A percentile compares a stretch with the other conserved stretches of the same genome.
phyloP scores from a whole-genome alignment of 2,329 filamentous ascomycete species.

The Scytalidium sp. region DNA sequence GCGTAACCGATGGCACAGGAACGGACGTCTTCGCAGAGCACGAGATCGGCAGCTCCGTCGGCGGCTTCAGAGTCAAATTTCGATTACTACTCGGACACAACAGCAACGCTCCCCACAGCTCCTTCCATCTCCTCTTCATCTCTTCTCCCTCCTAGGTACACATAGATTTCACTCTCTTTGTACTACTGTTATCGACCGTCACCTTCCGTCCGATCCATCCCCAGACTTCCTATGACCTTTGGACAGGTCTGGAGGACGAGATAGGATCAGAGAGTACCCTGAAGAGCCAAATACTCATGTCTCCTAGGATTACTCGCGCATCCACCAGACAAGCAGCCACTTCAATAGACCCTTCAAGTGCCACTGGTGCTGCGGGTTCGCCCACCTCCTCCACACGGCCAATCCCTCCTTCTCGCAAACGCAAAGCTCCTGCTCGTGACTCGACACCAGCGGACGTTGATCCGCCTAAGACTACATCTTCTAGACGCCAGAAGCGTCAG shows the following conservation, averaged over 20 bases:
- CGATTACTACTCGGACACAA: slow-evolving; percentile 3
- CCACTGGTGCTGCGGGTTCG: slow-evolving; percentile 32
- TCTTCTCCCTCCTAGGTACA: slow-evolving; percentile 6
- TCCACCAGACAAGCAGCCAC: slow-evolving; percentile 84
- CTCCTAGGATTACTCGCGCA: slow-evolving; percentile 93
- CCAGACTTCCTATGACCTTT: slow-evolving; percentile 5
- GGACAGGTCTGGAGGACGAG: slow-evolving; percentile 9
- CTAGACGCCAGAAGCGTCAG: slow-evolving; percentile 68
- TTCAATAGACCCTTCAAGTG: slow-evolving; percentile 29
- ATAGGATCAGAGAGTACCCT: slow-evolving; percentile 6
- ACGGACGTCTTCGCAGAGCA: slow-evolving; percentile 10
- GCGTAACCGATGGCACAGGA: slow-evolving; percentile 14
- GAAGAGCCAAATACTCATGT: slow-evolving; percentile 67
- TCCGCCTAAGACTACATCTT: slow-evolving; percentile 34
- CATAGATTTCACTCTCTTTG: slow-evolving; percentile 5
- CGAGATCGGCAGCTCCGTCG: slow-evolving; percentile 11
- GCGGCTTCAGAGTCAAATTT: background rate
- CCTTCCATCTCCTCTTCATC: slow-evolving; percentile 5
- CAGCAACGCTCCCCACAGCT: slow-evolving; percentile 3
- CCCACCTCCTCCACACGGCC: slow-evolving; percentile 38
- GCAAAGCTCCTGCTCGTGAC: slow-evolving; percentile 64
- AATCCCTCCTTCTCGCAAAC: slow-evolving; percentile 62
- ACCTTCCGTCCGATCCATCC: slow-evolving; percentile 7
- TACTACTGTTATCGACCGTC: slow-evolving; percentile 3
- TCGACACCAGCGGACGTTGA: slow-evolving; percentile 38